Base-by-base conservation (phyloP, 2,329 filamentous ascomycete species). In the Exophiala dermatitidis region DNA sequence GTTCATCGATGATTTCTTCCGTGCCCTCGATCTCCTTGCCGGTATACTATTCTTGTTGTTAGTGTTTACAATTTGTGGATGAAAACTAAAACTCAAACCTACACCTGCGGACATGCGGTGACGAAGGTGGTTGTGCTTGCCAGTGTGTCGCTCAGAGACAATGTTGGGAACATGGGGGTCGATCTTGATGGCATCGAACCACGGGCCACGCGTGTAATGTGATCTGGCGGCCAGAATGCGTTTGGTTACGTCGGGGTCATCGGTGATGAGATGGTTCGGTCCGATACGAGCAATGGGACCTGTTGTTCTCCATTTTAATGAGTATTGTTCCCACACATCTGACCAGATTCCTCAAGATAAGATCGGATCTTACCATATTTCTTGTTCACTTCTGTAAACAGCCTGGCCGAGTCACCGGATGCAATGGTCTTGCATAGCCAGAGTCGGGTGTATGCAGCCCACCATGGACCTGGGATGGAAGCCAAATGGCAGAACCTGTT, bases 161-260 rank as follows among this genome's bases (percentile, higher is more conserved):
- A 61, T 45, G 32, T 61, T 61, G 38, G 59, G 50, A 26, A 50
- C 38, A 26, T 47, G 40, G 3, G 57, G 59, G 46, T 53, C 46
- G 9, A 62, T 30, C 8, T 49, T 52, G 45, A 57, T 46, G 31
- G 47, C 56, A 5, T 48, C 45, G 48, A 58, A 61, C 54, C 56
- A 62, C 30, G 55, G 46, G 9, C 50, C 48, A 31, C 58, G 48
- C 6, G 46, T 52, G 45, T 60, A 62, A n/a, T 46, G 43, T 6
- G 56, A 59, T 8, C 58, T 30, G 6, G 44, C 47, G 5, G 53
- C 58, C 19, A 41, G 50, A 50, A 62, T 59, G 26, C 56, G 50
- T 10, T 56, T 48, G 29, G 59, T 40, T 5, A 62, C 38, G 30
- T 52, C 57, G 19, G 57, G 51, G 33, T 59, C 53, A 28, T 26